A percentile compares a stretch with the other conserved stretches of the same genome.
Evolutionary conservation across 2,329 filamentous ascomycete genomes (phyloP).

Genomic region (Drechslerella dactyloides): DNA sequence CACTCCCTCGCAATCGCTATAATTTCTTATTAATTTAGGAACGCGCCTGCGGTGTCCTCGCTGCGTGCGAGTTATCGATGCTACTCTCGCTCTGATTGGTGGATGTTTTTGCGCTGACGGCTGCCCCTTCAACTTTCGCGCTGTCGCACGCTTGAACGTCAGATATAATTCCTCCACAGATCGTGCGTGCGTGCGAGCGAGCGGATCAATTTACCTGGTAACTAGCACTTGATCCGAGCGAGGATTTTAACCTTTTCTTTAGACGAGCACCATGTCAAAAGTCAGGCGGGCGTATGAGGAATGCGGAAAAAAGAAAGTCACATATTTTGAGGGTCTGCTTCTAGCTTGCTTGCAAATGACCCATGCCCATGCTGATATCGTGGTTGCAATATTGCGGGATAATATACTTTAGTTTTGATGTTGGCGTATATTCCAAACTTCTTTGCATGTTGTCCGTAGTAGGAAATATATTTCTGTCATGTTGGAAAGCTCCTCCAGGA

Average conservation of each 20-base stretch:
- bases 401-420: constrained; percentile 31
- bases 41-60: neutral
- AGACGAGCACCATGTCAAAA: neutral
- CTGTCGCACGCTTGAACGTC: constrained; percentile 22
- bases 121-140: constrained; percentile 18
- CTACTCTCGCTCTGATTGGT: constrained; percentile 32
- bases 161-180: constrained; percentile 49
- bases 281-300: constrained; percentile 19
- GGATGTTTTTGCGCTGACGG: constrained; percentile 32
- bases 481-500: neutral
- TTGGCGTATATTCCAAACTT: neutral
- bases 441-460: no score
- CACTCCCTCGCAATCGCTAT: neutral
- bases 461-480: constrained; percentile 2
- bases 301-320: constrained; percentile 11
- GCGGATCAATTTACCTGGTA: constrained; percentile 41
- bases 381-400: constrained; percentile 19
- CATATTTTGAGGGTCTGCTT: no score
- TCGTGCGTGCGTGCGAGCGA: no score
- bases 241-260: constrained; percentile 36
- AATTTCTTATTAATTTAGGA: no score
- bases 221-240: constrained; percentile 44
- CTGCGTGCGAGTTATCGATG: constrained; percentile 8
- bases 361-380: constrained; percentile 15
- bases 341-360: no score